A percentile compares a stretch with the other conserved stretches of the same genome.
Conservation (phyloP, 2,329 filamentous ascomycete species). For the Pseudocercospora vitis region DNA sequence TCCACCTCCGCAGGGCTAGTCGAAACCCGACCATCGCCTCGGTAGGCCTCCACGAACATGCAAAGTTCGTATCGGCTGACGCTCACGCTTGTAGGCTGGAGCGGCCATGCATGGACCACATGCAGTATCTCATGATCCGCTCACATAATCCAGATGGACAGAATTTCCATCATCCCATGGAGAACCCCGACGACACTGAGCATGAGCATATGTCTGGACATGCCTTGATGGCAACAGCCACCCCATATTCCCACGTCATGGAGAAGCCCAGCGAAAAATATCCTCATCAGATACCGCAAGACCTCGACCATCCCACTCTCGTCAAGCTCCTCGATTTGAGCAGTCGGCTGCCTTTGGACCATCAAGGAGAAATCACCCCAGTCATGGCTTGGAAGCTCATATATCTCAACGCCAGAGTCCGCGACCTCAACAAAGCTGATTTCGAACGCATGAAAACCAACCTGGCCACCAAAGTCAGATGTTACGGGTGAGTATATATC, state of each 20-base stretch:
- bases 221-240: conserved; percentile 88
- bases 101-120: conserved; percentile 88
- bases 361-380: conserved; percentile 85
- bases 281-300: conserved; percentile 69
- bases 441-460: conserved; percentile 26
- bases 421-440: conserved; percentile 51
- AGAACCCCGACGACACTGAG: conserved; percentile 53
- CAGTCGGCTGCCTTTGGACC: conserved; percentile 68
- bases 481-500: conserved; percentile 78
- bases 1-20: conserved; percentile 53
- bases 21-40: conserved; percentile 10
- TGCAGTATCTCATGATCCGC: conserved; percentile 71
- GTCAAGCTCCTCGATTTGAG: conserved; percentile 82
- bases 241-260: conserved; percentile 65
- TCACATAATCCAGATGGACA: conserved; percentile 48
- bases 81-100: conserved; percentile 64
- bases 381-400: conserved; percentile 93
- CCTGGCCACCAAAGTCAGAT: conserved; percentile 76
- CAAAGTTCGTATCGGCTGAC: conserved; percentile 32
- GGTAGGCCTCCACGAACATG: conserved; percentile 22
- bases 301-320: conserved; percentile 73
- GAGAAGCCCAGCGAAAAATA: conserved; percentile 57
- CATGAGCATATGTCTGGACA: conserved; percentile 71
- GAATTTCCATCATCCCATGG: conserved; percentile 39
- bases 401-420: conserved; percentile 67